These are phyloP conservation scores for Brassica cretica DNA, from an alignment of 345 rosid species.

Conservation along the genomic window DNA sequence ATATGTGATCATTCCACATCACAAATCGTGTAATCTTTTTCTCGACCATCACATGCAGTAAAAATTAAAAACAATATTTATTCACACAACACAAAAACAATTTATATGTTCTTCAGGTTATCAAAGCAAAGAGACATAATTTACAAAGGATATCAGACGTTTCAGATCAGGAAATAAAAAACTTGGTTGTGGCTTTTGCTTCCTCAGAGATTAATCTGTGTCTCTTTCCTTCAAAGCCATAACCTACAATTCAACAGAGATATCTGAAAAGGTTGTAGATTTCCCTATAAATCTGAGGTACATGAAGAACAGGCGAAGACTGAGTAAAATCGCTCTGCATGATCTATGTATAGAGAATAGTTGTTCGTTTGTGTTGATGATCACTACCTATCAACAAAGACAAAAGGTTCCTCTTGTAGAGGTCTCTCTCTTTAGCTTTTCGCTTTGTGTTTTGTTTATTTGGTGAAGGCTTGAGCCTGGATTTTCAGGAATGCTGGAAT, in stretches of 20 bases:
- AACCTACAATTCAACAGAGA: neutral
- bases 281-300: neutral
- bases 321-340: neutral
- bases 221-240: constrained; percentile 17
- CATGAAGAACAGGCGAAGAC: neutral
- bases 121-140: constrained; percentile 24
- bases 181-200: constrained; percentile 20
- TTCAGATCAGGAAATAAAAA: neutral
- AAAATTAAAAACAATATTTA: too few relatives aligned
- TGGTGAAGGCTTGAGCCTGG: too few relatives aligned
- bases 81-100: too few relatives aligned
- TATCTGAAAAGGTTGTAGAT: neutral
- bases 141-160: neutral
- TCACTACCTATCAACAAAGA: too few relatives aligned
- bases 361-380: too few relatives aligned
- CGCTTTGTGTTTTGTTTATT: too few relatives aligned
- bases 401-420: too few relatives aligned
- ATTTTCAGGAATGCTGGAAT: neutral
- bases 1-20: too few relatives aligned
- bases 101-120: neutral
- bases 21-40: too few relatives aligned
- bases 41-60: too few relatives aligned
- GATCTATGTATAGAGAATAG: neutral
- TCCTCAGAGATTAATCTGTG: constrained; percentile 5
- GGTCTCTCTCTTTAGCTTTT: too few relatives aligned